Base-by-base conservation (phyloP, 2,329 filamentous ascomycete species). In the Neurospora crassa region DNA sequence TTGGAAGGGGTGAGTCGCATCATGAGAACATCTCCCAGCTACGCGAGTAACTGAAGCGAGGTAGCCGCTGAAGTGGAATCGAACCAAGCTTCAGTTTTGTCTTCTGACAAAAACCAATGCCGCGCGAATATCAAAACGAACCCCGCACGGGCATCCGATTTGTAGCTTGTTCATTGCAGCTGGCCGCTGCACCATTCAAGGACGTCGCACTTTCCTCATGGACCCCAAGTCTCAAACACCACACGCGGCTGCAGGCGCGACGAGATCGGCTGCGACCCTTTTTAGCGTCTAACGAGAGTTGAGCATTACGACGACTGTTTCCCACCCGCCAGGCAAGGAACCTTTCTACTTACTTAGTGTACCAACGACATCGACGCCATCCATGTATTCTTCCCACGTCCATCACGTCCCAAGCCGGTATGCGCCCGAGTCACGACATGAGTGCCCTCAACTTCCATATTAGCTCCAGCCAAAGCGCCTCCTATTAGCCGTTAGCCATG, bases 221-320 rank as follows among this genome's bases (percentile, higher is more conserved):
- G 29, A 29, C 20, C 2, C 47, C 18, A 34, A 34, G 47, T 59
- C 47, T 59, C 47, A 59, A 59, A 59, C 47, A 59, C 47, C 41
- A 70, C 70, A 73, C 73, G 75, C 71, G 75, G 75, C 74, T 76
- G 69, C 74, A 76, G 70, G 73, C 73, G 72, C 73, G 4, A 29
- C 29, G 70, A 75, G 74, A 76, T 76, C 74, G 72, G 71, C 73
- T 72, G 71, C 67, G 72, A 73, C 72, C 69, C 72, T 70, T 70
- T 67, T 40, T 43, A 18, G 40, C 69, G 42, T 45, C 69, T 37
- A 59, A 47, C 63, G 29, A 40, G 24, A 40, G 24, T 40, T 47
- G 42, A 59, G 47, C 47, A 59, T 34, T 29, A 69, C 67, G 67
- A 63, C 69, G 18, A 59, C 70, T 68, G 67, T 40, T 37, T 67